phyloP scores from a whole-genome alignment of 2,329 filamentous ascomycete species.

The Aspergillus alliaceus region DNA sequence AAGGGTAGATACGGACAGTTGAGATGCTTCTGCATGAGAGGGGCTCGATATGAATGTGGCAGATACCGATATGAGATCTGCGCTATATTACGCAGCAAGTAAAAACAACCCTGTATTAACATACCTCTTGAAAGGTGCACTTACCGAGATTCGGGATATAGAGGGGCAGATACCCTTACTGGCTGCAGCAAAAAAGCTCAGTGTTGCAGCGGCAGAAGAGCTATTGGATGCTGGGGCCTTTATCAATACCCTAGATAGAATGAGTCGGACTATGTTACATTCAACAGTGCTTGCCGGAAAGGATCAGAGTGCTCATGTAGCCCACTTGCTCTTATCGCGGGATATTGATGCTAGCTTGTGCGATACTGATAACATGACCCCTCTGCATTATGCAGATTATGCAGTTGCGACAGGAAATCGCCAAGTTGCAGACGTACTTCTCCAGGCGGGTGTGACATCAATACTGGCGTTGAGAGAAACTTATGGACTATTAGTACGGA shows the following conservation, averaged over 20 bases:
- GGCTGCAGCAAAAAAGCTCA: neutral
- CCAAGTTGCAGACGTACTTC: neutral
- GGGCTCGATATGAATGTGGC: neutral
- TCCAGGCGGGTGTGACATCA: constrained; percentile 1
- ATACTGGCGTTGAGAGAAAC: neutral
- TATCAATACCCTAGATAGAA: neutral
- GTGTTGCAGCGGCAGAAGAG: neutral
- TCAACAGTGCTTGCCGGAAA: neutral
- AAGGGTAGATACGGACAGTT: neutral
- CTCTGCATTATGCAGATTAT: constrained; percentile 1
- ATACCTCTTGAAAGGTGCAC: neutral
- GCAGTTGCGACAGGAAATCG: neutral
- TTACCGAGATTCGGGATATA: neutral
- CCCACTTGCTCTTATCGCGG: neutral
- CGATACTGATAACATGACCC: constrained; percentile 1
- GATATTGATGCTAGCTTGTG: neutral
- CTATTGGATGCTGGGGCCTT: neutral
- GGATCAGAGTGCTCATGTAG: neutral
- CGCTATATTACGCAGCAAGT: neutral
- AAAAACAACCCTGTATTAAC: neutral
- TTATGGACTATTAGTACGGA: neutral
- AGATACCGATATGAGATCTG: neutral
- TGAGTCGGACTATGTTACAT: neutral
- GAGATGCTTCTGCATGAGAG: neutral
- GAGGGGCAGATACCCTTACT: neutral